Base-by-base conservation (phyloP, 805 yeast genomes). In the Suhomyces tanzawaensis region DNA sequence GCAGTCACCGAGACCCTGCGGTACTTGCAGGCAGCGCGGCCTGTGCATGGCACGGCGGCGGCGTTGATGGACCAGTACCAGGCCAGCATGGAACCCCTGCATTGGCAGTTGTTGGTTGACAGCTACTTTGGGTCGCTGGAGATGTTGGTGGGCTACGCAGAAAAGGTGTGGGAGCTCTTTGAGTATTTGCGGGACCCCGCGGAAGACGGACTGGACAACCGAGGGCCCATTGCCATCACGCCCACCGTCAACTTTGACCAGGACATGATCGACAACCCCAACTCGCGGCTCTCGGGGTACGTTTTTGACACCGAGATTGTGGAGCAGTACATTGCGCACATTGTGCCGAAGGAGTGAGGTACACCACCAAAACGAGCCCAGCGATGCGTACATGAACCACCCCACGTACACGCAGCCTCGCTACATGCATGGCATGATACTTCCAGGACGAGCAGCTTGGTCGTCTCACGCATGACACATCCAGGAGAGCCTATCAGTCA, bases 81-180 rank as follows among this genome's bases (percentile, higher is more conserved):
- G 15, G 12, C 14, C 7, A 9, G 5, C 9, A 15, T 32, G 6
- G 8, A 16, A 11, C n/a, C 4, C 3, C 19, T 12, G 9, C 13
- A 15, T 11, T 48, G 50, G 47, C 49, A 46, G 5, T 19, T 49
- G n/a, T 44, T 58, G 23, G 40, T 51, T 4, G 44, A 55, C 30
- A 27, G 37, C 17, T 51, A 49, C 40, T 60, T 57, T 42, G 67
- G 66, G 2, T 52, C 57, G 24, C 40, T 32, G 18, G 60, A 58
- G 12, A 51, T 52, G 13, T 44, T 58, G 32, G 26, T 35, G 5
- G 24, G 48, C 22, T 60, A 62, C 32, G 30, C 48, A 7, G 53
- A 47, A 19, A 52, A 49, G 36, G 36, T 60, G 4, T 52, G 54
- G 54, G 59, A 49, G 19, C 45, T 59, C 17, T 49, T 60, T 33